Evolutionary conservation across 2,329 filamentous ascomycete genomes (phyloP).

Genomic region (Fusarium abutilonis): DNA sequence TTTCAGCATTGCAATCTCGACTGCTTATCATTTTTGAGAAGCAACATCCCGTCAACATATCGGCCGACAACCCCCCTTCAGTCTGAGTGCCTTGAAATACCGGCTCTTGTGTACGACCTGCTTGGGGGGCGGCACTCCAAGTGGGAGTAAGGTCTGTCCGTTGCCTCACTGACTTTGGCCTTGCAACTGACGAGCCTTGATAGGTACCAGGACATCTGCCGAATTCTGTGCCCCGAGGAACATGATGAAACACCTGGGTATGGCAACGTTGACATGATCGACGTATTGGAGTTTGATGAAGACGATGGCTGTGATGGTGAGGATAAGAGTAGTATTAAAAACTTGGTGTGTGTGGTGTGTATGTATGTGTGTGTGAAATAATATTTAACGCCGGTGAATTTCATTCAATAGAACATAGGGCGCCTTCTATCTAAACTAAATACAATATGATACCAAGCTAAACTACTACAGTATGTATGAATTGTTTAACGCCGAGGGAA

Average conservation of each 20-base stretch:
- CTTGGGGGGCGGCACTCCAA: constrained; percentile 19
- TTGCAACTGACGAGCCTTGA: constrained; percentile 7
- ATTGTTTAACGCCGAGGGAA: no score
- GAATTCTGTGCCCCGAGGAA: constrained; percentile 9
- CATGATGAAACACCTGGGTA: not conserved
- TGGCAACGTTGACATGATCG: constrained; percentile 14
- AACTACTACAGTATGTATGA: no score
- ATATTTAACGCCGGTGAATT: no score
- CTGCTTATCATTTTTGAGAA: constrained; percentile 9
- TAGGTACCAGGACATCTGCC: constrained; percentile 16
- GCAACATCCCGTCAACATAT: constrained; percentile 5
- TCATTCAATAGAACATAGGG: no score
- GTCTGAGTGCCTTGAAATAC: constrained; percentile 21
- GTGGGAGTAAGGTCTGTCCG: constrained; percentile 18
- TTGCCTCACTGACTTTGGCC: not conserved
- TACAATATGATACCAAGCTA: no score
- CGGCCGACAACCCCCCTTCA: constrained; percentile 19
- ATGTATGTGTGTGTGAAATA: not conserved
- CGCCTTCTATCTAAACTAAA: no score
- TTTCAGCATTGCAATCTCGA: constrained; percentile 13
- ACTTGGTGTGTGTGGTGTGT: not conserved
- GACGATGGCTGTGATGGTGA: constrained; percentile 2
- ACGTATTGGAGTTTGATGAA: constrained; percentile 25
- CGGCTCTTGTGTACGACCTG: constrained; percentile 21
- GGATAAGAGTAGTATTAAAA: not conserved